Evolutionary conservation across 805 yeast genomes (phyloP), one percentile per base, ranked within the genome.

Genomic region (Monosporozyma unispora): DNA sequence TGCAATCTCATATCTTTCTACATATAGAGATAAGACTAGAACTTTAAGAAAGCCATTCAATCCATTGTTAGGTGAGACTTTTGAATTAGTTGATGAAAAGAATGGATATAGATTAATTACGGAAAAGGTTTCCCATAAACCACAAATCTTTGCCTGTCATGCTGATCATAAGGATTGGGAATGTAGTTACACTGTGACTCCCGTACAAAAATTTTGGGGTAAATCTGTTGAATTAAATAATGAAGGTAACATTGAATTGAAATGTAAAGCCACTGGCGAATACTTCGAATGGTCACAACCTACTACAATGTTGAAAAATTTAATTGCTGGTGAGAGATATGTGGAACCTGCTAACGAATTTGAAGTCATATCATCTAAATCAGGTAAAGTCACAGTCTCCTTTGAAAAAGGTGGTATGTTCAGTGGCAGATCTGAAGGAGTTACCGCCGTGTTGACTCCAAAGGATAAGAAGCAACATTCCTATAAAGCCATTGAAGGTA

Each of bases 311-410:
- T 69, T 93, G 57, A 83, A 91, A 59, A 91, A 91, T 62, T 75
- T 93, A 44, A 80, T 93, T 58, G 96, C 97, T 1, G 98, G 99
- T 23, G 99, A 93, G 59, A 85, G 88, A 64, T 93, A 90, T 65
- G 74, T 87, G 12, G 99, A 93, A 62, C 99, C 99, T 1, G 72
- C 76, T 2, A 81, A 87, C 16, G 67, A 80, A 2, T 73, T 87
- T 52, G 79, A 82, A 0, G 73, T 93, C 2, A 75, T 77, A 44
- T 79, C 89, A 2, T 78, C 87, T 2, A 71, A 70, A n/a, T 95
- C 95, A 0, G 72, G 75, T 39, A 78, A 73, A 53, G 87, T 96
- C 0, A 73, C 76, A 2, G 81, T 87, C 18, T 84, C 79, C 47
- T 93, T 87, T 70, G 84, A 87, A 52, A 74, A 81, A 44, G 84